These are phyloP conservation scores for Pelargonium cotyledonis DNA, from an alignment of 441 rosid species.

Conservation along the genomic window DNA sequence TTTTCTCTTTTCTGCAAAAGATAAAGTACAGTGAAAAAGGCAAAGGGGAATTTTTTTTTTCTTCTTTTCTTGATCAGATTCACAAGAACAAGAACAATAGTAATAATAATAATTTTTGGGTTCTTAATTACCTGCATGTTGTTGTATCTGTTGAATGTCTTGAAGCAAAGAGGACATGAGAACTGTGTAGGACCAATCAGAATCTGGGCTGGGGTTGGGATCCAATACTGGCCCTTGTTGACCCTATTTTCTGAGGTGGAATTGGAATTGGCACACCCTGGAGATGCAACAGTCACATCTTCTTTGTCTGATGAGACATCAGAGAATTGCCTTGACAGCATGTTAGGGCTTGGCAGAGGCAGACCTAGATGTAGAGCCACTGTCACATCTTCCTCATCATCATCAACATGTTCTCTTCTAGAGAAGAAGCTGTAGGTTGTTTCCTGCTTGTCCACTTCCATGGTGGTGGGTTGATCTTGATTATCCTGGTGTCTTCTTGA, in stretches of 20 bases:
- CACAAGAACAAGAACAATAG: no score
- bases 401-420: slow-evolving; percentile 13
- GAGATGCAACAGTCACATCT: slow-evolving; percentile 26
- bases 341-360: slow-evolving; percentile 29
- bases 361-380: slow-evolving; percentile 92
- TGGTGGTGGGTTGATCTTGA: neutral
- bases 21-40: slow-evolving; percentile 15
- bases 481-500: slow-evolving; percentile 29
- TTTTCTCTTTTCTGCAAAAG: slow-evolving; percentile 20
- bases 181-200: slow-evolving; percentile 96
- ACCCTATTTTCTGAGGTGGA: slow-evolving; percentile 34
- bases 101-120: no score
- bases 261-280: slow-evolving; percentile 28
- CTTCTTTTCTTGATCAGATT: no score
- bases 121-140: slow-evolving; percentile 73
- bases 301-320: slow-evolving; percentile 44
- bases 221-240: slow-evolving; percentile 94
- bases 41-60: slow-evolving; percentile 14
- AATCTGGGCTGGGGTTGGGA: slow-evolving; percentile 96
- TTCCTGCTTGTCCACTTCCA: neutral
- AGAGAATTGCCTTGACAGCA: slow-evolving; percentile 40
- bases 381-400: slow-evolving; percentile 39
- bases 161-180: slow-evolving; percentile 96
- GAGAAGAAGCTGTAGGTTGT: no score
- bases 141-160: slow-evolving; percentile 93